Evolutionary conservation across 306 rosid genomes (phyloP).

Genomic region (Chamaecrista fasciculata): DNA sequence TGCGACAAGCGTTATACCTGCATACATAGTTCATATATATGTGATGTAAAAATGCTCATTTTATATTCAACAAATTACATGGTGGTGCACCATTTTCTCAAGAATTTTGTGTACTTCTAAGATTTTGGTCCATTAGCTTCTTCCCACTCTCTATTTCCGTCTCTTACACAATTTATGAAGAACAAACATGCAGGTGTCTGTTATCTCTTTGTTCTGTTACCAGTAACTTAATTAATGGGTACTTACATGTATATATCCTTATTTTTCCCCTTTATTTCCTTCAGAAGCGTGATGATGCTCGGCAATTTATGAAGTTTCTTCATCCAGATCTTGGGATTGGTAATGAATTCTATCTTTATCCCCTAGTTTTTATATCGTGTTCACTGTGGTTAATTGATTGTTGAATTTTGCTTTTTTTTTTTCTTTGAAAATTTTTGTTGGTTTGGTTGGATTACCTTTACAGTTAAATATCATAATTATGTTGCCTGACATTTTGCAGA

Average conservation of each 20-base stretch:
- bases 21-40: neutral
- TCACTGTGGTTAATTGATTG: conserved; percentile 7
- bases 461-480: conserved; percentile 17
- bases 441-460: conserved; percentile 1
- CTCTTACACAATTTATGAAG: neutral
- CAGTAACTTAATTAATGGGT: conserved; percentile 16
- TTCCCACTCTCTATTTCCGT: neutral
- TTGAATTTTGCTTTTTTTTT: neutral
- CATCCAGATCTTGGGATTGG: conserved; percentile 80
- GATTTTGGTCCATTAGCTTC: neutral
- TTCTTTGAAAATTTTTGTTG: conserved; percentile 2
- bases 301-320: conserved; percentile 75
- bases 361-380: conserved; percentile 17
- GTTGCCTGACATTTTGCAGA: conserved; percentile 51
- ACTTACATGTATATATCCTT: conserved; percentile 19
- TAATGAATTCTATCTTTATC: conserved; percentile 34
- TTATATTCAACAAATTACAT: neutral
- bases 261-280: neutral
- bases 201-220: conserved; percentile 17
- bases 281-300: conserved; percentile 89
- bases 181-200: neutral
- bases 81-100: neutral
- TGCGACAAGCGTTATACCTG: neutral
- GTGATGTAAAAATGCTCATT: neutral
- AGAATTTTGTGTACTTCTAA: neutral